Percentiles rank a stretch among this genome's conserved stretches.
Conservation (phyloP, 2,329 filamentous ascomycete genomes). For the Phialophora tarda region DNA sequence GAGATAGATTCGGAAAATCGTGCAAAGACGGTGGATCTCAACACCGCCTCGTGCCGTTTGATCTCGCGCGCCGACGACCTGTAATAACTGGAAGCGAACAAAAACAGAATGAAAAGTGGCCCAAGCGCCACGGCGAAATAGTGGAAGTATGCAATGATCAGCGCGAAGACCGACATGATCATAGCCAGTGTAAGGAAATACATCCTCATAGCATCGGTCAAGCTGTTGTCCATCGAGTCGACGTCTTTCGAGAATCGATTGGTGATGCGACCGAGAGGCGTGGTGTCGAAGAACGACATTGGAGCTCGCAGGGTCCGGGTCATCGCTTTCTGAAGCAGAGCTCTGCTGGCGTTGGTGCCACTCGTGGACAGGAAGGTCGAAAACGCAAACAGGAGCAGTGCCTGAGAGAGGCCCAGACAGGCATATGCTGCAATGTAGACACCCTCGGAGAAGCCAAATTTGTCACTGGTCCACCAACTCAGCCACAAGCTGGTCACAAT, state of each 20-base stretch:
- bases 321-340: slow-evolving; percentile 81
- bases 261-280: slow-evolving; percentile 90
- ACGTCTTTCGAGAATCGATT: slow-evolving; percentile 96
- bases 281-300: slow-evolving; percentile 96
- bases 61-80: slow-evolving; percentile 88
- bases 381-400: slow-evolving; percentile 78
- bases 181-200: slow-evolving; percentile 84
- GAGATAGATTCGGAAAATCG: slow-evolving; percentile 88
- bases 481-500: slow-evolving; percentile 91
- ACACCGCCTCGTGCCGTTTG: slow-evolving; percentile 89
- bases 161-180: slow-evolving; percentile 80
- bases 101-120: slow-evolving; percentile 75
- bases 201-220: slow-evolving; percentile 89
- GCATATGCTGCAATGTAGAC: slow-evolving; percentile 74
- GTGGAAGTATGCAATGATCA: slow-evolving; percentile 95
- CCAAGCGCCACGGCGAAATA: slow-evolving; percentile 77
- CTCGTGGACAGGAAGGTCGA: slow-evolving; percentile 77
- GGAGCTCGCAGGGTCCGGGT: slow-evolving; percentile 71
- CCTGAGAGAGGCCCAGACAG: slow-evolving; percentile 72
- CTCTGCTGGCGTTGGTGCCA: slow-evolving; percentile 80
- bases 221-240: slow-evolving; percentile 92
- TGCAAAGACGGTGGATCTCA: slow-evolving; percentile 86
- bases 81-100: slow-evolving; percentile 86
- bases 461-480: slow-evolving; percentile 87
- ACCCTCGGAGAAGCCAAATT: slow-evolving; percentile 70